Evolutionary conservation across 768 basidiomycete genomes (phyloP), one percentile per base, ranked within the genome.

Genomic region (Serendipita indica): DNA sequence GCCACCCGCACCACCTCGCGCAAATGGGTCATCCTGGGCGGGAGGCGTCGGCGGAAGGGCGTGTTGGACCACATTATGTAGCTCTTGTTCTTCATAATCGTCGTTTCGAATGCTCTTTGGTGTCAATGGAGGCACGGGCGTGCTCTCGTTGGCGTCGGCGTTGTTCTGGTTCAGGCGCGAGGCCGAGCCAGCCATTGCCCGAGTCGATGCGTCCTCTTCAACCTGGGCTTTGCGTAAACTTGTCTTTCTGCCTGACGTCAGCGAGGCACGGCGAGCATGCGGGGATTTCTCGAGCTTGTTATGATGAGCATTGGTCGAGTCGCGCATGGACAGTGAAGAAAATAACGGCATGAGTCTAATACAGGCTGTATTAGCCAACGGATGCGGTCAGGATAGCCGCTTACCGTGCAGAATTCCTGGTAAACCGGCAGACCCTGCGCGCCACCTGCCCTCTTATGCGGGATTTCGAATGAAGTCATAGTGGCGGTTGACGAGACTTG

Each of bases 251-350:
- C 10, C 49, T 18, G n/a, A n/a, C 7, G 49, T 54, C 7, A 54
- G 49, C 7, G 49, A 54, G 10, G 49, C 20, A 27, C 20, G n/a
- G 22, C 49, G 49, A 10, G 16, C 49, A 54, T 54, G 49, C 16
- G 49, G 22, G 16, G 49, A 54, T n/a, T 54, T 54, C 22, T 32
- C 49, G 30, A 54, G 49, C 49, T 54, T 54, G 49, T 54, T 54
- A n/a, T 54, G 49, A n/a, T 54, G 49, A 20, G 4, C 7, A 54
- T 28, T 30, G 7, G 22, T n/a, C 16, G 16, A n/a, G 3, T 54
- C 49, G 10, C 30, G 20, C 7, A 33, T 30, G 32, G 49, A 18
- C 20, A 30, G 10, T 7, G 49, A 54, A 10, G 49, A 54, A 28
- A 54, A 54, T 20, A 54, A 30, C 7, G 49, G 49, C 49, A 54